Base-by-base conservation (phyloP, 139 green algal genomes). In the Chlamydomonas schloesseri region DNA sequence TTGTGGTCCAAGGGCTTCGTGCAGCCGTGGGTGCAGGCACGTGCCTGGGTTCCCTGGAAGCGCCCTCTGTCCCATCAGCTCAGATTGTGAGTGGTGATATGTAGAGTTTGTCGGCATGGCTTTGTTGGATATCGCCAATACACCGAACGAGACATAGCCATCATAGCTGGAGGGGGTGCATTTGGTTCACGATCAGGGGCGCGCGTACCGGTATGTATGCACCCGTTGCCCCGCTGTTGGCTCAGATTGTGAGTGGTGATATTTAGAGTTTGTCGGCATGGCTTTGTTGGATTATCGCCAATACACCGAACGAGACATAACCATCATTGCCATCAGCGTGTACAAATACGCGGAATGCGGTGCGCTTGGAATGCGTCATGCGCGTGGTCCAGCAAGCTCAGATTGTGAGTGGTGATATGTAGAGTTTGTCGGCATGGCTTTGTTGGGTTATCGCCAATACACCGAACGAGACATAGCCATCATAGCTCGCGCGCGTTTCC, bases 341-440 rank as follows among this genome's bases (percentile, higher is more conserved):
- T n/a, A n/a, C n/a, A n/a, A n/a, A n/a, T n/a, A n/a, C n/a, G n/a
- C n/a, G n/a, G n/a, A n/a, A n/a, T n/a, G n/a, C n/a, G n/a, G n/a
- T n/a, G n/a, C n/a, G n/a, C n/a, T n/a, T n/a, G n/a, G 60, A 28
- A 29, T 68, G 60, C 21, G 60, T 28, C 18, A 29, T 31, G 62
- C 62, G 18, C 11, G 29, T 11, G 21, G n/a, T n/a, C 6, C 33
- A 58, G 33, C 34, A 36, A 82, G 75, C 75, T 82, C 75, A 81
- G 75, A 82, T 72, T 82, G 55, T 81, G 74, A 81, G 55, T 81
- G 74, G 55, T 81, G 74, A 70, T 70, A 55, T 70, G 46, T 81
- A 72, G 13, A 26, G 34, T 82, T 82, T 82, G 75, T 82, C 75
- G 75, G 75, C 58, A 72, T 82, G 75, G 28, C 26, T 69, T 33